phyloP scores from a whole-genome alignment of 2,329 filamentous ascomycete genomes.

The Mycocentrospora acerina region DNA sequence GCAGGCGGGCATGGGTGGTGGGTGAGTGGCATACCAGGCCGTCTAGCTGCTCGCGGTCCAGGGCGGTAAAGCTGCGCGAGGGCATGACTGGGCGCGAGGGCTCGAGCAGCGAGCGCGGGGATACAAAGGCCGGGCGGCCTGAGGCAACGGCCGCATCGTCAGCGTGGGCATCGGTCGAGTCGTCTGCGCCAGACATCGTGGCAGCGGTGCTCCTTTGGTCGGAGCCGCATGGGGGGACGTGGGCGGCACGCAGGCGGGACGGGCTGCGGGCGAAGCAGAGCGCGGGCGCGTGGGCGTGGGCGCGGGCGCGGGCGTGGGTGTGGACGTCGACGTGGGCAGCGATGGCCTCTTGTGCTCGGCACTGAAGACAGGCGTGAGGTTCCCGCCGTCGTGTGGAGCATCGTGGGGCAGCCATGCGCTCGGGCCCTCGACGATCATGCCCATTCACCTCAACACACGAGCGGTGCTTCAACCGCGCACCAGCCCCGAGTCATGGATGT shows the following conservation, averaged over 20 bases:
- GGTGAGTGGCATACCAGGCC: slow-evolving; percentile 76
- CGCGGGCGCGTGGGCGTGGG: slow-evolving; percentile 3
- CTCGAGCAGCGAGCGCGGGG: slow-evolving; percentile 32
- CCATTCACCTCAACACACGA: too few species aligned
- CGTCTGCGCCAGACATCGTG: slow-evolving; percentile 43
- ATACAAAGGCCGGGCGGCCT: slow-evolving; percentile 26
- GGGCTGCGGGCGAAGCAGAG: slow-evolving; percentile 13
- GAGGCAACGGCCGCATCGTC: slow-evolving; percentile 14
- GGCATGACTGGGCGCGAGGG: slow-evolving; percentile 26
- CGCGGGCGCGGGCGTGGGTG: background rate
- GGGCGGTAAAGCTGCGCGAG: slow-evolving; percentile 53
- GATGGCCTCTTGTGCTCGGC: too few species aligned
- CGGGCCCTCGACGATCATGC: too few species aligned
- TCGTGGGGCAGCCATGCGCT: too few species aligned
- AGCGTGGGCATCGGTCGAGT: slow-evolving; percentile 13
- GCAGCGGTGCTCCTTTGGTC: slow-evolving; percentile 32
- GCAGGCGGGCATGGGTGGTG: too few species aligned
- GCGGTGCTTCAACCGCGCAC: too few species aligned
- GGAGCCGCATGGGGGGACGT: slow-evolving; percentile 41
- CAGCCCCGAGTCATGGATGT: too few species aligned
- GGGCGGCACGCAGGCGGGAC: slow-evolving; percentile 9
- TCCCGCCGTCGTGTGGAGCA: too few species aligned
- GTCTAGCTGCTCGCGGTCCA: slow-evolving; percentile 76
- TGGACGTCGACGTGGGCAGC: background rate
- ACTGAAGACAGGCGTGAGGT: too few species aligned